A percentile compares a stretch with the other conserved stretches of the same genome.
Conservation (phyloP, 2,329 filamentous ascomycete genomes). For the Claviceps arundinis region DNA sequence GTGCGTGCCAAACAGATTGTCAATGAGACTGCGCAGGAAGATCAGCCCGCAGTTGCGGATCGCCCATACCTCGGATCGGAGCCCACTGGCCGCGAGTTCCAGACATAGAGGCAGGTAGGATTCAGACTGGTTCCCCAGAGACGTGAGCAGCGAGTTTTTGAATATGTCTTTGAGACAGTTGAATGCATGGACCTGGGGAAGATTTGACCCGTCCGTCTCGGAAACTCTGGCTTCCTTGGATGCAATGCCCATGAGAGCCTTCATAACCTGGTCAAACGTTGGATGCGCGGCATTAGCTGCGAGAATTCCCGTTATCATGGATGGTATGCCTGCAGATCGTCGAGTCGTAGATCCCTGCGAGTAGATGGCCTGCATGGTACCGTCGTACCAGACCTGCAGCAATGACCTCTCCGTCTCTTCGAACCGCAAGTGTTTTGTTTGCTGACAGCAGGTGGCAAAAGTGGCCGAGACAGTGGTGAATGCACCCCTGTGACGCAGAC, state of each 20-base stretch:
- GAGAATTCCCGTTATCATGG: slow-evolving; percentile 71
- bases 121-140: slow-evolving; percentile 60
- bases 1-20: slow-evolving; percentile 61
- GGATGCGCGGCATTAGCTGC: slow-evolving; percentile 46
- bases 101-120: slow-evolving; percentile 60
- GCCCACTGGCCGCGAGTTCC: slow-evolving; percentile 63
- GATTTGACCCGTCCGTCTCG: slow-evolving; percentile 48
- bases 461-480: slow-evolving; percentile 88
- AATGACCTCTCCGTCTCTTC: slow-evolving; percentile 26
- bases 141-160: slow-evolving; percentile 64
- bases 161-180: slow-evolving; percentile 92
- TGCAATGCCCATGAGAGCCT: slow-evolving; percentile 47
- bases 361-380: slow-evolving; percentile 56
- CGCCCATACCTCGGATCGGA: slow-evolving; percentile 79
- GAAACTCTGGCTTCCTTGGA: slow-evolving; percentile 36
- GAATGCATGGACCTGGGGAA: slow-evolving; percentile 87
- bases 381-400: slow-evolving; percentile 59
- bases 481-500: slow-evolving; percentile 76
- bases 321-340: slow-evolving; percentile 82
- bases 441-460: slow-evolving; percentile 66
- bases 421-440: slow-evolving; percentile 35
- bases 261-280: slow-evolving; percentile 52
- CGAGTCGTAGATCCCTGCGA: slow-evolving; percentile 72
- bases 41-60: slow-evolving; percentile 89
- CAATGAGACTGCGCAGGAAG: slow-evolving; percentile 74